Evolutionary conservation across 805 yeast species (phyloP).

Genomic region (Candida yuanshanica): DNA sequence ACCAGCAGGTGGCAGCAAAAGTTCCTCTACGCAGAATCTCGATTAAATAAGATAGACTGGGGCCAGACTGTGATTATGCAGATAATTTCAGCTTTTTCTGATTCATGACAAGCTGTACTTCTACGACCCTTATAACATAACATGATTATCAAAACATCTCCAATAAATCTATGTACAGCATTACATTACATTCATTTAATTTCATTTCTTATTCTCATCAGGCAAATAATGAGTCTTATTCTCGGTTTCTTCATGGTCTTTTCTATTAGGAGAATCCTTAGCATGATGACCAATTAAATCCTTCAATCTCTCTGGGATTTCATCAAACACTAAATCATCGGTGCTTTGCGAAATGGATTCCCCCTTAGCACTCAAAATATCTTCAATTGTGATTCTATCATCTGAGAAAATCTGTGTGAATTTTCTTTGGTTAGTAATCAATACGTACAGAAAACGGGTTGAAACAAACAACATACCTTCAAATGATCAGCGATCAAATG

Average conservation of each 20-base stretch:
- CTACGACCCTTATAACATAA: no score
- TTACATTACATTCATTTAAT: no score
- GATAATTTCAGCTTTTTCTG: no score
- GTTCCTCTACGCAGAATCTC: no score
- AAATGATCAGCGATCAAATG: constrained; percentile 89
- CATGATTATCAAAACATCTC: no score
- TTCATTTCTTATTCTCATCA: neutral
- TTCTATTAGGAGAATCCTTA: constrained; percentile 54
- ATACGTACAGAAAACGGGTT: no score
- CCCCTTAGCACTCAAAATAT: constrained; percentile 69
- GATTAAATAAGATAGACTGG: no score
- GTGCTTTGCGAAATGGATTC: constrained; percentile 61
- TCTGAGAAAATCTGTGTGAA: constrained; percentile 66
- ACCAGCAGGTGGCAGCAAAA: no score
- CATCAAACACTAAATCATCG: constrained; percentile 65
- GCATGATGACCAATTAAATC: constrained; percentile 57
- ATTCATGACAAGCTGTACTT: no score
- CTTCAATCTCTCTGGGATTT: constrained; percentile 53
- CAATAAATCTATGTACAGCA: no score
- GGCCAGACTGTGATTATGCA: no score
- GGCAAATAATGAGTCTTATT: constrained; percentile 2
- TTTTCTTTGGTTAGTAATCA: constrained; percentile 12
- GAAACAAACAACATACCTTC: constrained; percentile 35
- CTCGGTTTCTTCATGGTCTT: neutral
- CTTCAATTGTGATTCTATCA: constrained; percentile 68